These are phyloP conservation scores for Magnolia kwangsiensis DNA, from an alignment of 164 flowering plant species.

Conservation along the genomic window DNA sequence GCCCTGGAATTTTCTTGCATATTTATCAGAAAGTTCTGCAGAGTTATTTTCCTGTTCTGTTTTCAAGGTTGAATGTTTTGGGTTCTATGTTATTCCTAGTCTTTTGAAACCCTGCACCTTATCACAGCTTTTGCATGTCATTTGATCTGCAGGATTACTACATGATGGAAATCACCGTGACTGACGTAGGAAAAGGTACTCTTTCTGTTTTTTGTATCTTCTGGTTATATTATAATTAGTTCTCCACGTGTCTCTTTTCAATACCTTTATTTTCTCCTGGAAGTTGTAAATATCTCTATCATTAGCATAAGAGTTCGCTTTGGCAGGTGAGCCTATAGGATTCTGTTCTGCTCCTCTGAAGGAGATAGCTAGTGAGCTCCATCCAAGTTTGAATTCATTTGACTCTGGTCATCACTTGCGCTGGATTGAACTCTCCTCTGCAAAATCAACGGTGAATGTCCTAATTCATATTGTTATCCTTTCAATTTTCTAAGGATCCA, in stretches of 20 bases:
- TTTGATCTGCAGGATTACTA: constrained; percentile 55
- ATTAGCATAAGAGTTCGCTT: neutral
- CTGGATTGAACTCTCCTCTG: constrained; percentile 61
- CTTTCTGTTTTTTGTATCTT: constrained; percentile 6
- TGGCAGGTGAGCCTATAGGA: constrained; percentile 70
- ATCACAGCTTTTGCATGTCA: neutral
- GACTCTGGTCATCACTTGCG: constrained; percentile 30
- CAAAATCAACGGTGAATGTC: constrained; percentile 37
- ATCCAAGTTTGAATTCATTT: constrained; percentile 25
- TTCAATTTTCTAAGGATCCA: neutral
- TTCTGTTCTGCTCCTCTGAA: constrained; percentile 58
- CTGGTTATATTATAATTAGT: neutral
- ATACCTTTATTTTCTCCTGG: neutral
- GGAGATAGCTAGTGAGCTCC: constrained; percentile 36
- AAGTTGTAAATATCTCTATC: neutral
- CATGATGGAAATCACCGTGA: constrained; percentile 57
- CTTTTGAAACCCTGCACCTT: neutral
- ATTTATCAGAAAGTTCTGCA: neutral
- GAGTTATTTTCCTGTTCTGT: neutral
- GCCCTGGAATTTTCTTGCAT: neutral
- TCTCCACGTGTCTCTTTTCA: neutral
- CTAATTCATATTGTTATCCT: constrained; percentile 4
- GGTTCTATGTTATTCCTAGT: neutral
- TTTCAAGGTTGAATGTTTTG: neutral
- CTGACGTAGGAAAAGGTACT: constrained; percentile 79